Conservation (phyloP, 768 basidiomycete species). For the Leucocoprinus birnbaumii region DNA sequence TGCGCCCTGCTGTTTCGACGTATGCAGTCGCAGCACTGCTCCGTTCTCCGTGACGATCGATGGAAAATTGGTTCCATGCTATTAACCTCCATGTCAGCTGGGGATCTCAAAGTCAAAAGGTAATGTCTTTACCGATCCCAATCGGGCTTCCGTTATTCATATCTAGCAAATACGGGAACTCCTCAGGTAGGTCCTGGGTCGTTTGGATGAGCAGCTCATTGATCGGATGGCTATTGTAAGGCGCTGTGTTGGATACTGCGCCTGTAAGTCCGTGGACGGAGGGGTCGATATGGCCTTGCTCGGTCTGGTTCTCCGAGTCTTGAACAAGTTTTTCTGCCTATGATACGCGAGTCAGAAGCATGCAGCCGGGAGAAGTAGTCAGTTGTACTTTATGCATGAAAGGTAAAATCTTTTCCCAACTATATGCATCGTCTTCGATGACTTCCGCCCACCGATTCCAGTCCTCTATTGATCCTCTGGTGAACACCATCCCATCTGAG, state of each 20-base stretch:
- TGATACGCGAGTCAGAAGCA: background rate
- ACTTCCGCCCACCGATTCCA: constrained; percentile 28
- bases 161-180: constrained; percentile 38
- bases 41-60: constrained; percentile 24
- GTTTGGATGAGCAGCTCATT: constrained; percentile 19
- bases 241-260: background rate
- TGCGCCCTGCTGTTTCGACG: constrained; percentile 18
- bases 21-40: constrained; percentile 25
- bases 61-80: background rate
- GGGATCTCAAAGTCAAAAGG: background rate
- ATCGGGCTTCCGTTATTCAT: constrained; percentile 36
- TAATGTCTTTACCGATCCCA: constrained; percentile 31
- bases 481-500: constrained; percentile 26
- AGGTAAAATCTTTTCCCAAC: constrained; percentile 26
- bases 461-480: constrained; percentile 30
- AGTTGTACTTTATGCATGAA: constrained; percentile 14
- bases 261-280: constrained; percentile 4
- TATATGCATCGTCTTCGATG: constrained; percentile 28
- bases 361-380: too few relatives aligned
- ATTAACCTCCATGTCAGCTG: background rate
- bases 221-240: background rate
- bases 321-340: constrained; percentile 6
- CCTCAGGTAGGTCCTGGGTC: constrained; percentile 22
- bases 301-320: constrained; percentile 6
- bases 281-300: constrained; percentile 9